Evolutionary conservation across 257 asterid species (phyloP), one percentile per base, ranked within the genome.

Genomic region (Solanum medicagineum): DNA sequence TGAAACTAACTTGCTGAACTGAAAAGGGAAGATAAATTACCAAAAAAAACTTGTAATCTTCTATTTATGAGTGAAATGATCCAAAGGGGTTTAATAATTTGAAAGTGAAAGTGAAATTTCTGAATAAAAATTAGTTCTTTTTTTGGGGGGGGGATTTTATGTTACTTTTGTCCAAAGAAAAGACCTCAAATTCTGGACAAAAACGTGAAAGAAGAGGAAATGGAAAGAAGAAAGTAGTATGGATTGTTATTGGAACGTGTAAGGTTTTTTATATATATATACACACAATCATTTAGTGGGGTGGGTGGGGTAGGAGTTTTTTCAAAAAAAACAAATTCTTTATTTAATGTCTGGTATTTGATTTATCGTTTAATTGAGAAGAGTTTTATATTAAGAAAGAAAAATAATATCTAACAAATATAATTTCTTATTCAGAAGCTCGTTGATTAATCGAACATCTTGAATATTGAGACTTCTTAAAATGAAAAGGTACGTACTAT

Each of bases 121-220:
- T 36, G 77, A 17, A 4, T 16, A 32, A 66, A 29, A 66, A 66
- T 66, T 8, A 19, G 24, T 10, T 5, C 26, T 26, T 59, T 12
- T 26, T 24, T 26, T 12, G 2, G 0, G 6, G 0, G 4, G 2
- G 0, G 6, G 0, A 12, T 12, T 22, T 24, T 73, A 45, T 49
- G 62, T 75, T 51, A 15, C 62, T 53, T 75, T 75, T 49, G 15
- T 75, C 62, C 42, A 75, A 51, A 75, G 63, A 51, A 75, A 75
- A 45, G 15, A 75, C 51, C 45, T 75, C 11, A 51, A 75, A 75
- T 75, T 51, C 44, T 51, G 82, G 16, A 16, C 24, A 75, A 75
- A 75, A 90, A 87, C 88, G 90, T 86, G 87, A 84, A 85, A 87
- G 63, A 77, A 83, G 83, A 86, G 87, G 90, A 51, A 68, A 84